phyloP scores from a whole-genome alignment of 2,329 filamentous ascomycete genomes.

The Rutstroemia sydowiana region DNA sequence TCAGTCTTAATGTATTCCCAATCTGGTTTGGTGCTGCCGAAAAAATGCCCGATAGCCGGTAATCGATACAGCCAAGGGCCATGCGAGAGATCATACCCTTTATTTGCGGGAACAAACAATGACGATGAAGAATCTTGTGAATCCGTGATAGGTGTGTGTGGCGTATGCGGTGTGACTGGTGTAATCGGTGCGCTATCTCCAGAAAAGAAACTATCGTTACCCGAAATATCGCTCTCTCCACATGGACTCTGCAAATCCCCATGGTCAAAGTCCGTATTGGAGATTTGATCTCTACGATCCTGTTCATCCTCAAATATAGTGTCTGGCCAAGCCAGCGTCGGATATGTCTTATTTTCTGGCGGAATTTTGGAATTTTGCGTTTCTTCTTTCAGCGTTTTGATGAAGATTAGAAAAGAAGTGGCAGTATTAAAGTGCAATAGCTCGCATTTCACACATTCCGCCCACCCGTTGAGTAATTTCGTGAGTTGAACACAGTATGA shows the following conservation, averaged over 20 bases:
- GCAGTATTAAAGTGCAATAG: slow-evolving; percentile 12
- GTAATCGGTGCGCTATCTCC: not conserved
- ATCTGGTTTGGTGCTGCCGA: not conserved
- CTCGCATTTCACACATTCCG: not conserved
- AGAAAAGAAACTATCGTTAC: too few relatives aligned
- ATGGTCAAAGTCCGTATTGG: not conserved
- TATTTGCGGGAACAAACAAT: not conserved
- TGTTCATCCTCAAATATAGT: not conserved
- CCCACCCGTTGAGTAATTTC: slow-evolving; percentile 4
- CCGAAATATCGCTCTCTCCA: not conserved
- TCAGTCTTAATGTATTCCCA: not conserved
- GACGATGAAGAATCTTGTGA: too few relatives aligned
- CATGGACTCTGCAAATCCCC: not conserved
- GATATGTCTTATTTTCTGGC: slow-evolving; percentile 6
- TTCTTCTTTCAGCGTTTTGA: slow-evolving; percentile 15
- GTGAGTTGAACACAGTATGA: not conserved
- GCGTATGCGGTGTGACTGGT: too few relatives aligned
- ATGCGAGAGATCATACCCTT: slow-evolving; percentile 21
- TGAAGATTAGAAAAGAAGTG: slow-evolving; percentile 12
- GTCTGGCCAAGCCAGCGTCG: not conserved
- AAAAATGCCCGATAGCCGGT: not conserved
- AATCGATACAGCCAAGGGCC: slow-evolving; percentile 24
- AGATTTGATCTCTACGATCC: not conserved
- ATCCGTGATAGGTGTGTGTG: too few relatives aligned
- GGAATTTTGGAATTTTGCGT: slow-evolving; percentile 16